Evolutionary conservation across 805 yeast genomes (phyloP), one percentile per base, ranked within the genome.

Genomic region (Sporopachydermia quercuum): DNA sequence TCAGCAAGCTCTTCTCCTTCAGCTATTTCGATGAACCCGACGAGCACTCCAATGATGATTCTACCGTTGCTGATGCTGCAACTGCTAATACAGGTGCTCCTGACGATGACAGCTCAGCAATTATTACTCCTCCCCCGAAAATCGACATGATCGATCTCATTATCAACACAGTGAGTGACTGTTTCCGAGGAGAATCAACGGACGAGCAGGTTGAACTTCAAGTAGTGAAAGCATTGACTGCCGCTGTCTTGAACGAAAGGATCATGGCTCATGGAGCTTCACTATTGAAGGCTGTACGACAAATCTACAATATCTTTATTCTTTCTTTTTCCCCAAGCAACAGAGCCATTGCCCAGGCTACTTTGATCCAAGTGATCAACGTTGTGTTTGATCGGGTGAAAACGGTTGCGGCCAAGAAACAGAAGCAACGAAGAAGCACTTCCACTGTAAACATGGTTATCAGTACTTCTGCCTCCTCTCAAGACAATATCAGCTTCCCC

Each of bases 331-430:
- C 80, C 15, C 75, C 89, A 3, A 65, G 81, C 17, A 89, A 86
- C 54, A 98, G 91, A 60, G 82, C 86, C 1, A 77, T 87, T 43
- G 97, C 98, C 0, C 97, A 93, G 62, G 97, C 95, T 1, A 80
- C 91, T 4, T 66, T 91, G 47, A 83, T 93, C 2, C 99, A 91
- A 60, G 80, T 89, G 51, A 84, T 91, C 16, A 76, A 77, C 41
- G 76, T 83, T 5, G 78, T 87, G 6, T 91, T 85, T 61, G 94
- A 82, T 45, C 73, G 91, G 45, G 73, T 75, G 35, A 69, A 66
- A 40, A n/a, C n/a, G n/a, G n/a, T n/a, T n/a, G n/a, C n/a, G n/a
- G 57, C 19, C 37, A 16, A 14, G 36, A 18, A 34, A 38, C 15
- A 40, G 43, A 5, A 42, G 49, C 15, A 27, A 15, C 30, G 30